phyloP scores from a whole-genome alignment of 345 rosid genomes.

The Populus pruinosa region DNA sequence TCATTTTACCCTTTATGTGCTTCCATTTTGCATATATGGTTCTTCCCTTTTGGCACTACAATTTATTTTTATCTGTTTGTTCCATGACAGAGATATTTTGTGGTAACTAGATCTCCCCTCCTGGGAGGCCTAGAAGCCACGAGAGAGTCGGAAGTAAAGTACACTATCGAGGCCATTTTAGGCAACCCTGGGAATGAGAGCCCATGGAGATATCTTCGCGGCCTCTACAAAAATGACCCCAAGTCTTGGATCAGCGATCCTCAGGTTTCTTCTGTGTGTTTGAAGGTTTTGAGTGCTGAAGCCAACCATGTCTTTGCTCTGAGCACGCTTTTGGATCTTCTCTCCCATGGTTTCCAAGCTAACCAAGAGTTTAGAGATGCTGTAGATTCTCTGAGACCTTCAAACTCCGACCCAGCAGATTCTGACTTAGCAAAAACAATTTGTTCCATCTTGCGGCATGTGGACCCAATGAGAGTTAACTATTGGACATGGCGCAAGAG shows the following conservation, averaged over 20 bases:
- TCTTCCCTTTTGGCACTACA: background rate
- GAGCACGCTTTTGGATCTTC: constrained; percentile 75
- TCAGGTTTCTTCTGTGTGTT: constrained; percentile 56
- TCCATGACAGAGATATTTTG: constrained; percentile 63
- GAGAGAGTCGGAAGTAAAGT: constrained; percentile 76
- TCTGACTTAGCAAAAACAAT: constrained; percentile 44
- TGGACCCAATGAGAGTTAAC: constrained; percentile 67
- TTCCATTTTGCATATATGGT: background rate
- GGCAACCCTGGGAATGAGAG: constrained; percentile 70
- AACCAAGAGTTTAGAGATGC: constrained; percentile 56
- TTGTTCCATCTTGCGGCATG: constrained; percentile 54
- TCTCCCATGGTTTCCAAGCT: constrained; percentile 59
- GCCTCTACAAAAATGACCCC: constrained; percentile 62
- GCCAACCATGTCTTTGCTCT: constrained; percentile 54
- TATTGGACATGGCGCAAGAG: constrained; percentile 81
- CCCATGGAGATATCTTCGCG: constrained; percentile 83
- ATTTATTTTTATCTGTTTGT: constrained; percentile 8
- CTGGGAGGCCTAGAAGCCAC: constrained; percentile 64
- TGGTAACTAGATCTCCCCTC: constrained; percentile 59
- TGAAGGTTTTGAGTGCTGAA: constrained; percentile 49
- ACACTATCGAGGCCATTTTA: constrained; percentile 55
- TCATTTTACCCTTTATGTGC: background rate
- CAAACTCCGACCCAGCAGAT: constrained; percentile 35
- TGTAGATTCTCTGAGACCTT: constrained; percentile 41
- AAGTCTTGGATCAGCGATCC: constrained; percentile 53